phyloP scores from a whole-genome alignment of 192 early-diverging fungal species.

The Powellomyces hirtus region DNA sequence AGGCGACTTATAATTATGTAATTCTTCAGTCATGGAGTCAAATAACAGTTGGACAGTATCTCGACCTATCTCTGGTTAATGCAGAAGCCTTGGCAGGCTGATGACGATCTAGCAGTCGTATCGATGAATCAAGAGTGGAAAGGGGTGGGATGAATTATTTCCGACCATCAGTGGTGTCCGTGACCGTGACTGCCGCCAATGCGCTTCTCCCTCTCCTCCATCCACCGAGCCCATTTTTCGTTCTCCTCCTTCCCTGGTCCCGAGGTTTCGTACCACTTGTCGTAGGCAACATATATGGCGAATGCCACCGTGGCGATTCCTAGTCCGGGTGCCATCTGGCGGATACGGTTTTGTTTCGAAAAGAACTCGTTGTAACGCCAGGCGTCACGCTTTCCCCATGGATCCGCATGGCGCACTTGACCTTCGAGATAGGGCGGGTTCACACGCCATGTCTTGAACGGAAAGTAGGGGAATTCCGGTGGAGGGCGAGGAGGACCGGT shows the following conservation, averaged over 20 bases:
- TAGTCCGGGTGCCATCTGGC: conserved; percentile 39
- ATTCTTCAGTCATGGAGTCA: too few relatives aligned
- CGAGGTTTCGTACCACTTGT: conserved; percentile 41
- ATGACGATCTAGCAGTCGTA: too few relatives aligned
- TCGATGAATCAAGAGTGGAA: too few relatives aligned
- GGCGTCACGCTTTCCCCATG: conserved; percentile 45
- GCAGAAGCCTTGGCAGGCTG: too few relatives aligned
- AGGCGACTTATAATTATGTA: too few relatives aligned
- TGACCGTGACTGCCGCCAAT: conserved; percentile 27
- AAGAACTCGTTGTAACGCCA: conserved; percentile 50
- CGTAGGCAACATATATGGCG: conserved; percentile 45
- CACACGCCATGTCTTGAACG: conserved; percentile 28
- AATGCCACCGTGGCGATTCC: conserved; percentile 34
- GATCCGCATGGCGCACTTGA: conserved; percentile 22
- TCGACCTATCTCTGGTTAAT: too few relatives aligned
- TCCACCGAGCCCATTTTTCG: conserved; percentile 42
- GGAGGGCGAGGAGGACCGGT: not conserved
- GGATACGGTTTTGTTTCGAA: conserved; percentile 21
- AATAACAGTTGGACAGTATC: too few relatives aligned
- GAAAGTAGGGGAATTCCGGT: conserved; percentile 37
- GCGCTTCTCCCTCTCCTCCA: conserved; percentile 37
- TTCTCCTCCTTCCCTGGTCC: conserved; percentile 44
- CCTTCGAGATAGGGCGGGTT: conserved; percentile 32
- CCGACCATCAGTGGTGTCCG: not conserved
- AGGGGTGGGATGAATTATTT: not conserved